Evolutionary conservation across 345 rosid genomes (phyloP).

Genomic region (Punica granatum): DNA sequence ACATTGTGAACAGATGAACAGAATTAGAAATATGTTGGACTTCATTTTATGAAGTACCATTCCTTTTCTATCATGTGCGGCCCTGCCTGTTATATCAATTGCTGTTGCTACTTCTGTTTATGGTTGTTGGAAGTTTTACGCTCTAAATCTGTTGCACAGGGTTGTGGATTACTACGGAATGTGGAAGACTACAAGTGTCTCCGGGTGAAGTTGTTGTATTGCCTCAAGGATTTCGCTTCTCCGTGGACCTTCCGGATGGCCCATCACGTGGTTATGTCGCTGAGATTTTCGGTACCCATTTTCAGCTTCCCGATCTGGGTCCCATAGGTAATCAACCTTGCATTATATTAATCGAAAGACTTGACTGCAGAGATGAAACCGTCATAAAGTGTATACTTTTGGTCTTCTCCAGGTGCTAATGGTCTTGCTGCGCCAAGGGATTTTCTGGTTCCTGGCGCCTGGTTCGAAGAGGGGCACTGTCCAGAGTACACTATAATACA

Average conservation of each 20-base stretch:
- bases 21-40: not conserved
- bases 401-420: constrained; percentile 57
- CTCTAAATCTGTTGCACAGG: constrained; percentile 30
- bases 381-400: not conserved
- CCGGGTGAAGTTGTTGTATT: constrained; percentile 84
- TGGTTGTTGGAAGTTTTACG: not conserved
- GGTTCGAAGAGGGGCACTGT: constrained; percentile 63
- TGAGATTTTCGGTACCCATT: constrained; percentile 86
- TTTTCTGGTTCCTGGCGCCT: constrained; percentile 76
- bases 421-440: constrained; percentile 96
- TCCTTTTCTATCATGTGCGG: too few species aligned
- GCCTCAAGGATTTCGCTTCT: constrained; percentile 89
- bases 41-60: not conserved
- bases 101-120: not conserved
- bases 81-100: not conserved
- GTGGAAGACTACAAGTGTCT: constrained; percentile 73
- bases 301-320: constrained; percentile 98
- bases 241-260: constrained; percentile 71
- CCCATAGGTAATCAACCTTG: constrained; percentile 65
- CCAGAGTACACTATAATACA: constrained; percentile 70
- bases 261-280: constrained; percentile 88
- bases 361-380: not conserved
- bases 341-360: constrained; percentile 6
- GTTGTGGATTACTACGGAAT: constrained; percentile 87
- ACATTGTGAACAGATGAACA: not conserved